Base-by-base conservation (phyloP, 306 rosid species). In the Rosa chinensis region DNA sequence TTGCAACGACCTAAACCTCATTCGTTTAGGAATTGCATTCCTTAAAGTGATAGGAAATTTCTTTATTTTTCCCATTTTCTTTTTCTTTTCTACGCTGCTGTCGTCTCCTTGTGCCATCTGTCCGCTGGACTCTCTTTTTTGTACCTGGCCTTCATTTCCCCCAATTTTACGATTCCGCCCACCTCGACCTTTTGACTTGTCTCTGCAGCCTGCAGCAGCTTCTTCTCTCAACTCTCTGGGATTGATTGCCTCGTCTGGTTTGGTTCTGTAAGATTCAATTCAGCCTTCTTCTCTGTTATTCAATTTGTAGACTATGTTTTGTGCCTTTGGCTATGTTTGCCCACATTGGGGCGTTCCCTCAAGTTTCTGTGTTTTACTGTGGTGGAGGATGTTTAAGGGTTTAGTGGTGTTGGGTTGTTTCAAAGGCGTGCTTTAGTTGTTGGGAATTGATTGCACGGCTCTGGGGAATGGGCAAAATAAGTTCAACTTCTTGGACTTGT, bases 1-100 rank as follows among this genome's bases (percentile, higher is more conserved):
- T 63, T 25, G 21, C 62, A 37, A 66, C 37, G 17, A 37, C 47
- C 71, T 39, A 35, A 66, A 66, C 71, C 71, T 66, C 45, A 39
- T 66, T 66, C 71, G 48, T 39, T 39, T 40, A 66, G 71, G 71
- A 66, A 66, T 66, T 66, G 13, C 71, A 66, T 66, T 66, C 71
- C 71, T 66, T 66, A 37, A 66, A 66, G 71, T 66, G 71, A 10
- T 66, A 66, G 71, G 71, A 66, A 66, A 66, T 66, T 66, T 66
- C 71, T 66, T 39, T 66, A 17, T 66, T 66, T 39, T 17, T 28
- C 32, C 48, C 48, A 6, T 39, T 66, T 28, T 10, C 10, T 66
- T 43, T 66, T 20, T 16, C 47, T 37, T 39, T 32, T 66, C 45
- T 17, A 66, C 71, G 71, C 48, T 66, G 71, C 4, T 39, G 48